Percentiles rank a stretch among this genome's conserved stretches.
These are phyloP conservation scores for Neurospora hispaniola DNA, from an alignment of 495 filamentous ascomycete genomes.

Conservation along the genomic window DNA sequence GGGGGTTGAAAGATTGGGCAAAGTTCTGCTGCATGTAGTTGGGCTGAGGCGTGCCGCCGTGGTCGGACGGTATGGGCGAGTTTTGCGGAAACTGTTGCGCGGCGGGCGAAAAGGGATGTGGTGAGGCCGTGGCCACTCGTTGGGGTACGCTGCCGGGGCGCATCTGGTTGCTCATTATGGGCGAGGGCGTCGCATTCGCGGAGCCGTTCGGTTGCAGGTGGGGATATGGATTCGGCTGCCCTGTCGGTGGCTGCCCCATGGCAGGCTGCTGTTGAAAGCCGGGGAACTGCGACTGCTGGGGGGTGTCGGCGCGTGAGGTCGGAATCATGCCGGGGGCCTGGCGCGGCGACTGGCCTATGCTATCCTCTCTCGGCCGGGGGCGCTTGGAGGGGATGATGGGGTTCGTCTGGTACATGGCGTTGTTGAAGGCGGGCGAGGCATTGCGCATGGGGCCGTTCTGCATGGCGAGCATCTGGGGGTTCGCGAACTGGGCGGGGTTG, in stretches of 20 bases:
- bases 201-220: conserved; percentile 77
- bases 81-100: conserved; percentile 66
- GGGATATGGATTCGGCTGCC: conserved; percentile 59
- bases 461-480: conserved; percentile 60
- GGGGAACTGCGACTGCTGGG: conserved; percentile 58
- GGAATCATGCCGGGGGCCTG: conserved; percentile 63
- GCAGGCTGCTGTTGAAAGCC: conserved; percentile 44
- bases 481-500: conserved; percentile 34
- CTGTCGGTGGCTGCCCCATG: conserved; percentile 44
- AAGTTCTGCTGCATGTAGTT: conserved; percentile 51
- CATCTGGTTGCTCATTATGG: conserved; percentile 67
- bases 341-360: conserved; percentile 69
- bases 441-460: conserved; percentile 78
- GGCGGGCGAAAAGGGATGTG: conserved; percentile 80
- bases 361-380: conserved; percentile 72
- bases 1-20: conserved; percentile 46
- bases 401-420: conserved; percentile 66
- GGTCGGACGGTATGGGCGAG: conserved; percentile 69
- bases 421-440: conserved; percentile 60
- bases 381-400: conserved; percentile 81
- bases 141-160: conserved; percentile 56
- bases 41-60: conserved; percentile 68
- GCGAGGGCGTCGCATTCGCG: conserved; percentile 76
- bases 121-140: conserved; percentile 80
- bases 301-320: conserved; percentile 85